Evolutionary conservation across 257 asterid genomes (phyloP).

Genomic region (Orobanche coerulescens): DNA sequence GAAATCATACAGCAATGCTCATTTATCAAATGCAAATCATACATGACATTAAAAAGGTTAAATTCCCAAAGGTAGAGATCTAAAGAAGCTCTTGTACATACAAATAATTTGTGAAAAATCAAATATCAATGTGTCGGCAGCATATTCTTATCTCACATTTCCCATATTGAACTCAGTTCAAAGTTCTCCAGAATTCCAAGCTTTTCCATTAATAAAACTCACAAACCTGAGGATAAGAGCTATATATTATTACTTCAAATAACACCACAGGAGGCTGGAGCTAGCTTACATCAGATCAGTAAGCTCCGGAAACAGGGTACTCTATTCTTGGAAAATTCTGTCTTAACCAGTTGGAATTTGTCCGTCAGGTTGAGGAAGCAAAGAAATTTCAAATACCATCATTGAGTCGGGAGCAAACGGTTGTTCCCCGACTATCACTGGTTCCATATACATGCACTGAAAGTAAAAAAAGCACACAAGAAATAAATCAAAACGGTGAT

Average conservation of each 20-base stretch:
- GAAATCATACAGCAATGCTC: no score
- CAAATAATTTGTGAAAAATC: no score
- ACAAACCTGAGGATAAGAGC: conserved; percentile 14
- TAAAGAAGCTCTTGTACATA: no score
- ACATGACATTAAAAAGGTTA: no score
- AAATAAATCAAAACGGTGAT: conserved; percentile 1
- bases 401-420: conserved; percentile 27
- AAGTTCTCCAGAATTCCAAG: conserved; percentile 17
- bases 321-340: conserved; percentile 24
- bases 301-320: not conserved
- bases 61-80: no score
- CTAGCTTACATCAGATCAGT: conserved; percentile 17
- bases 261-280: conserved; percentile 10
- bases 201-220: conserved; percentile 22
- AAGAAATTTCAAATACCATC: conserved; percentile 21
- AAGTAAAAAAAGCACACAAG: conserved; percentile 16
- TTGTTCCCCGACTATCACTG: conserved; percentile 32
- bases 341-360: conserved; percentile 11
- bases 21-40: no score
- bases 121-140: no score
- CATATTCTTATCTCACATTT: no score
- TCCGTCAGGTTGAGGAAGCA: conserved; percentile 9
- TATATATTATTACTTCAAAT: conserved; percentile 1
- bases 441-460: conserved; percentile 82
- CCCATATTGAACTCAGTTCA: no score